Base-by-base conservation (phyloP, 768 basidiomycete genomes). In the Dacryopinax primogenitus region DNA sequence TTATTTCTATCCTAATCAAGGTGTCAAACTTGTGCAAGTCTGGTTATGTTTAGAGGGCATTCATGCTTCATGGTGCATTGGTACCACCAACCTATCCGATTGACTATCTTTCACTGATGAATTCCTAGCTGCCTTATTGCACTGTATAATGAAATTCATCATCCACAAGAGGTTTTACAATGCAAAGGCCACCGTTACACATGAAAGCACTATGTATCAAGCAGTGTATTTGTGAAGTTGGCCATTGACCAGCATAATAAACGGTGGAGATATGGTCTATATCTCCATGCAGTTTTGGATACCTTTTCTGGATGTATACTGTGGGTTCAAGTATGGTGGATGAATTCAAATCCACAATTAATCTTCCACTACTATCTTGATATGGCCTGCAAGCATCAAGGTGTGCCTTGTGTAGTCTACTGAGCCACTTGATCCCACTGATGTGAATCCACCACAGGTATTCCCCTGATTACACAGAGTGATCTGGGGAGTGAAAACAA, bases 211-310 rank as follows among this genome's bases (percentile, higher is more conserved):
- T 81, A 76, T 62, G 78, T 70, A 67, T 71, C 77, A 1, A 78
- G 79, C 3, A 80, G 80, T 0, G 74, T 79, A 0, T 80, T 75
- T 33, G 76, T 80, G 62, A 32, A 78, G 0, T 69, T 71, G 66
- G 63, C 71, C 4, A 64, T 75, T 23, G 77, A 82, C 63, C 80
- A 82, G 66, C 79, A 82, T 67, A 78, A 82, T 65, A 82, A 82
- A 51, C 80, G 76, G 77, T 70, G 71, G 36, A 64, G 69, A 6
- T 80, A 76, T 69, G 77, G 78, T 0, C 70, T 81, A 0, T 72
- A 65, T 26, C 68, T 78, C 0, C 39, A 66, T 0, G 77, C 37
- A 6, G 62, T 47, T 16, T 79, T 67, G 77, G 77, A 1, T 63
- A 65, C 1, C 62, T 67, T 72, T 63, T 66, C 78, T 77, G 67